Percentiles rank a stretch among this genome's conserved stretches.
These are phyloP conservation scores for Mallotus japonicus DNA, from an alignment of 441 rosid genomes.

Conservation along the genomic window DNA sequence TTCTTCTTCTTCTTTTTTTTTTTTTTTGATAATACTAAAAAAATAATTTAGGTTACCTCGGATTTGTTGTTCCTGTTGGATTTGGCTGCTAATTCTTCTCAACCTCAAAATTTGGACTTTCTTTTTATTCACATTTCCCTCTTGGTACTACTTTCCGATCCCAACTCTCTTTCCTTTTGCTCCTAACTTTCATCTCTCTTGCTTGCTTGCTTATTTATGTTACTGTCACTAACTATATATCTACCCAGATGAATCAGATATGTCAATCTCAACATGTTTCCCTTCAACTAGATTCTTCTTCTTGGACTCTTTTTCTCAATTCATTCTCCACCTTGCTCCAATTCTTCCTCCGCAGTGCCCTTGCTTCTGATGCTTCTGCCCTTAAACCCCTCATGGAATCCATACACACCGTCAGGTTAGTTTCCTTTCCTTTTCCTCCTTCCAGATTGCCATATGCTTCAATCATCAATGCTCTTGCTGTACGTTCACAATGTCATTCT, in stretches of 20 bases:
- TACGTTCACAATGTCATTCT: neutral
- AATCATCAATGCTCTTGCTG: neutral
- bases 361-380: slow-evolving; percentile 8
- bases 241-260: slow-evolving; percentile 50
- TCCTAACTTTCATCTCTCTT: too few species aligned
- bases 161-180: neutral
- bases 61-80: slow-evolving; percentile 56
- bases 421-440: slow-evolving; percentile 13
- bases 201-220: neutral
- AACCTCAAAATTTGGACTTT: slow-evolving; percentile 21
- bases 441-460: neutral
- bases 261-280: slow-evolving; percentile 41
- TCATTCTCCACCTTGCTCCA: slow-evolving; percentile 45
- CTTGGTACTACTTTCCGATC: slow-evolving; percentile 31
- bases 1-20: neutral
- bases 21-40: too few species aligned
- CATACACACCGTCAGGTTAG: slow-evolving; percentile 57
- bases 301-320: slow-evolving; percentile 51
- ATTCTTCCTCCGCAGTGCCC: slow-evolving; percentile 42
- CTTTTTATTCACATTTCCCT: slow-evolving; percentile 36
- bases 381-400: slow-evolving; percentile 44
- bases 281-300: slow-evolving; percentile 49
- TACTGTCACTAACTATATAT: too few species aligned
- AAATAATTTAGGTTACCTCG: slow-evolving; percentile 37
- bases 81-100: slow-evolving; percentile 43